These are phyloP conservation scores for Silene uniflora DNA, from an alignment of 148 eudicot genomes.

Conservation along the genomic window DNA sequence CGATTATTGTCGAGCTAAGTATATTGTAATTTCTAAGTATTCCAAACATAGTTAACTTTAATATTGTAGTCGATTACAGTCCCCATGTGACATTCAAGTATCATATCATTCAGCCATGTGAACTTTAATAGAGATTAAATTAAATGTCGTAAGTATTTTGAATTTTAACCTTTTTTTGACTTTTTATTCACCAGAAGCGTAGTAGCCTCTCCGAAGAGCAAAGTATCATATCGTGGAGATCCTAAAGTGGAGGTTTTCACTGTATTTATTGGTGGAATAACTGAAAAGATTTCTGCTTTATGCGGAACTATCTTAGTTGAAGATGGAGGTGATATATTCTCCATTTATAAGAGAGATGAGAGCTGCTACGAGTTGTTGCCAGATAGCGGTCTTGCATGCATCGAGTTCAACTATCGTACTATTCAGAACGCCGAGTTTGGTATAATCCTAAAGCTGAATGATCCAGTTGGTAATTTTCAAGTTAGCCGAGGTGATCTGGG, in stretches of 20 bases:
- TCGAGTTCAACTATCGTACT: slow-evolving; percentile 5
- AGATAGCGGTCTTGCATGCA: not conserved
- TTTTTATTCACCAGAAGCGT: not conserved
- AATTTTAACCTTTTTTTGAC: not conserved
- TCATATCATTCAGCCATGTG: too few species aligned
- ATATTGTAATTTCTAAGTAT: too few species aligned
- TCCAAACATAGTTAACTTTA: too few species aligned
- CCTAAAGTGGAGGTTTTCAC: not conserved
- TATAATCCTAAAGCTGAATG: not conserved
- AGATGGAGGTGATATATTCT: not conserved
- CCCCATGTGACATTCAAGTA: too few species aligned
- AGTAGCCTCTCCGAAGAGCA: too few species aligned
- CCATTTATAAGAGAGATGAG: slow-evolving; percentile 6
- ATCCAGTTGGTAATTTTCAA: slow-evolving; percentile 11
- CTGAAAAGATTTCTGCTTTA: not conserved
- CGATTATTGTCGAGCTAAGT: too few species aligned
- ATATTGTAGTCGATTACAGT: too few species aligned
- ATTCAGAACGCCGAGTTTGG: not conserved
- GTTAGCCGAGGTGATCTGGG: not conserved
- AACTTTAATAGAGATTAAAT: too few species aligned
- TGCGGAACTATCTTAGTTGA: not conserved
- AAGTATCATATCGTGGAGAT: not conserved
- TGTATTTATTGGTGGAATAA: not conserved
- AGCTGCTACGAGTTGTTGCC: slow-evolving; percentile 3
- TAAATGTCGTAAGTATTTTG: not conserved